A percentile compares a stretch with the other conserved stretches of the same genome.
These are phyloP conservation scores for Solanum corneliomulleri DNA, from an alignment of 257 asterid species.

Conservation along the genomic window DNA sequence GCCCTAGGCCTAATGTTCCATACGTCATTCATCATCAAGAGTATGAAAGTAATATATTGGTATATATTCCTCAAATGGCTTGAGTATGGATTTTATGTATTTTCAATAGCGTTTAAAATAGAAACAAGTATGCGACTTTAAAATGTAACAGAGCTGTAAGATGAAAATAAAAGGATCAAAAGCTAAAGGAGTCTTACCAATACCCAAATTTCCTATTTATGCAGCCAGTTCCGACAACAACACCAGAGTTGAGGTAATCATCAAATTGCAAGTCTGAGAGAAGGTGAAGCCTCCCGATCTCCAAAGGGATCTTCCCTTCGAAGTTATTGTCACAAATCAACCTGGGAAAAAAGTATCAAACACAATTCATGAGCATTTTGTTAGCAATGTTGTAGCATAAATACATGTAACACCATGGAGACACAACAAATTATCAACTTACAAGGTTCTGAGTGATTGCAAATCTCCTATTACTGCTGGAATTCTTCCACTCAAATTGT, in stretches of 20 bases:
- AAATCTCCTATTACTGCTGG: constrained; percentile 70
- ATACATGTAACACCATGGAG: background rate
- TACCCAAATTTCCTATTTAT: constrained; percentile 67
- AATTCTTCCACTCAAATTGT: constrained; percentile 53
- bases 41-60: background rate
- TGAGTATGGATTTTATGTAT: background rate
- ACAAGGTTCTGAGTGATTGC: constrained; percentile 53
- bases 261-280: constrained; percentile 53
- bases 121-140: background rate
- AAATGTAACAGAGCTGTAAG: background rate
- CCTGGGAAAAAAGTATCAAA: constrained; percentile 24
- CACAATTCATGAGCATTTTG: background rate
- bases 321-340: constrained; percentile 61
- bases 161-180: background rate
- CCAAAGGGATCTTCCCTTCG: constrained; percentile 61
- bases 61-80: background rate
- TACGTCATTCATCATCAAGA: no score
- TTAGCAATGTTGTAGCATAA: background rate
- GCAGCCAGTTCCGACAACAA: constrained; percentile 36
- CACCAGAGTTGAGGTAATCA: constrained; percentile 29
- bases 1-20: no score
- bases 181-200: constrained; percentile 34
- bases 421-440: constrained; percentile 9
- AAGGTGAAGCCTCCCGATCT: constrained; percentile 49
- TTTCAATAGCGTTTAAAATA: background rate